Base-by-base conservation (phyloP, 768 basidiomycete species). In the Daedaleopsis sinensis region DNA sequence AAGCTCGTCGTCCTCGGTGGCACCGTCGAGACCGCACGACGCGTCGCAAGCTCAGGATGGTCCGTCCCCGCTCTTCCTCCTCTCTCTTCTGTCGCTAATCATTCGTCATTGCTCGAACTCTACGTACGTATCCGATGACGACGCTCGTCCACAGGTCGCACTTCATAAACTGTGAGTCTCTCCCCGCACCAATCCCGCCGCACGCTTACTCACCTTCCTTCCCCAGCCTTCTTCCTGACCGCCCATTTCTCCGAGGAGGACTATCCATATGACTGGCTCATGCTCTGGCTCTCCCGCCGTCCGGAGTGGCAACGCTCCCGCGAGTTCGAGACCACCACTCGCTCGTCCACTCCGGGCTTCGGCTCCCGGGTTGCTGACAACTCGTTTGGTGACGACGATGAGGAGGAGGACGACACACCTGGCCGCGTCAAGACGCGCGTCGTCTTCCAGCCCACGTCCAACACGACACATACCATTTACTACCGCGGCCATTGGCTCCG, bases 241-340 rank as follows among this genome's bases (percentile, higher is more conserved):
- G 92, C 92, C 10, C 90, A 93, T 74, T 94, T 94, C 78, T 89
- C 86, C 65, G 92, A 94, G 76, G 92, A 94, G 74, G 92, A 94
- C 71, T 90, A 90, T 65, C 92, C 91, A 4, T 94, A 93, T 67
- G 91, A 94, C 75, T 94, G 91, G 91, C 82, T 94, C 55, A 93
- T 93, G 90, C 82, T 93, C 36, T 94, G 91, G 91, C 84, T 94
- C 52, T 90, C 90, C 46, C 87, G 90, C 54, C 83, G 90, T 78
- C 82, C 91, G 44, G 91, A 93, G 74, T 93, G 91, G 91, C 91
- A 93, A 69, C 88, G 91, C 42, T 92, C 91, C 9, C 85, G 92
- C 58, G 92, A 94, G 74, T 93, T 94, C 62, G 92, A 94, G 76
- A 93, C 91, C 0, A 94, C 92, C 18, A 93, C 91, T 13, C 84